A percentile compares a stretch with the other conserved stretches of the same genome.
Evolutionary conservation across 768 basidiomycete genomes (phyloP).

Genomic region (Termitomyces sp.): DNA sequence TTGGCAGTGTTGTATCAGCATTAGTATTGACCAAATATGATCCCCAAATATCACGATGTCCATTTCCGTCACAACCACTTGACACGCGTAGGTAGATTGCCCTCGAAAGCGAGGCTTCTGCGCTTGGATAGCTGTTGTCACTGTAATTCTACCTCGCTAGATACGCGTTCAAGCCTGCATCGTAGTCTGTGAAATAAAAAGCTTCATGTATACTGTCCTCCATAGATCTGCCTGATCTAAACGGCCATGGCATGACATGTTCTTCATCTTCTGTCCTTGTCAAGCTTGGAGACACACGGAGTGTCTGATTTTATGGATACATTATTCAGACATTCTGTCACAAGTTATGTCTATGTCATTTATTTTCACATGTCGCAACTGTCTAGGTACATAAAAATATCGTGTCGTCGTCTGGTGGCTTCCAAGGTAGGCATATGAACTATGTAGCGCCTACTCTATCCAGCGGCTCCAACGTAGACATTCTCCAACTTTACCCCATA

Average conservation of each 20-base stretch:
- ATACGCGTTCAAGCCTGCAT: not conserved
- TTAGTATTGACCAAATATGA: not conserved
- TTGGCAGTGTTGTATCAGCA: constrained; percentile 3
- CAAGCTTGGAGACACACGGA: not conserved
- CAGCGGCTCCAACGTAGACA: not conserved
- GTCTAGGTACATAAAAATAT: not conserved
- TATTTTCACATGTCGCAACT: not conserved
- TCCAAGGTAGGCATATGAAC: not conserved
- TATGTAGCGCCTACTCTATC: not conserved
- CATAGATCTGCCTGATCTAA: not conserved
- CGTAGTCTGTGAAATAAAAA: not conserved
- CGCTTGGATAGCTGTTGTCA: not conserved
- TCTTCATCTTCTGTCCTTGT: constrained; percentile 4
- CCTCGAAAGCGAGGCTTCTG: not conserved
- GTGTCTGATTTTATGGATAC: not conserved
- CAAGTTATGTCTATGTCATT: not conserved
- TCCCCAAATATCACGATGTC: constrained; percentile 9
- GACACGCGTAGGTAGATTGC: not conserved
- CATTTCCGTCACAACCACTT: constrained; percentile 9
- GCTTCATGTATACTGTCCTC: not conserved
- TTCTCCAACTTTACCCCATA: not conserved
- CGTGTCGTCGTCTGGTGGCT: not conserved
- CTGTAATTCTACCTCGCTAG: not conserved
- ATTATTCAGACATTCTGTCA: not conserved
- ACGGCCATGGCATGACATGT: not conserved